Conservation (phyloP, 805 yeast genomes). For the Wickerhamiella spandovensis region DNA sequence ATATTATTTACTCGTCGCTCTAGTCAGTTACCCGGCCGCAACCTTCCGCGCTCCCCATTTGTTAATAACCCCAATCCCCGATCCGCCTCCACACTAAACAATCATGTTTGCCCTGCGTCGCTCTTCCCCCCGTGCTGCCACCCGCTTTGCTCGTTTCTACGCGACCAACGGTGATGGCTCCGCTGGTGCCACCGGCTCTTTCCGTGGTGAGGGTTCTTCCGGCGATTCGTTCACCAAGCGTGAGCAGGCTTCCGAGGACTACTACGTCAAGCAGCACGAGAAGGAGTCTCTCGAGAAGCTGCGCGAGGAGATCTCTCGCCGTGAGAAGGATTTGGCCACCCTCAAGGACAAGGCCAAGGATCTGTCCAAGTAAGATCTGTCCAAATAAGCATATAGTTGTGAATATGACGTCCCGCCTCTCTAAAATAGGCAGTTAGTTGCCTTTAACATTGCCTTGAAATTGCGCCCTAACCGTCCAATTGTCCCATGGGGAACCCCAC, state of each 20-base stretch:
- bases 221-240: slow-evolving; percentile 66
- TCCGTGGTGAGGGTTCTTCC: slow-evolving; percentile 43
- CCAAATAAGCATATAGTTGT: slow-evolving; percentile 1
- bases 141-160: slow-evolving; percentile 11
- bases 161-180: slow-evolving; percentile 8
- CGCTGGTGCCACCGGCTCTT: slow-evolving; percentile 37
- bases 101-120: slow-evolving; percentile 14
- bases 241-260: slow-evolving; percentile 88
- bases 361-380: slow-evolving; percentile 11
- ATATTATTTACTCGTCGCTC: background rate
- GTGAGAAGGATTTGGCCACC: slow-evolving; percentile 20
- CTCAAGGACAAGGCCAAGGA: slow-evolving; percentile 18
- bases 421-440: no score
- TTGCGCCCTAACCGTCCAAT: no score
- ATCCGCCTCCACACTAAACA: background rate
- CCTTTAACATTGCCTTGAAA: no score
- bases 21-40: background rate
- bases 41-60: background rate
- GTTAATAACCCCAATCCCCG: background rate
- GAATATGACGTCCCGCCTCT: background rate
- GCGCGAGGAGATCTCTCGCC: slow-evolving; percentile 19
- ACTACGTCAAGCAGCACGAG: slow-evolving; percentile 78
- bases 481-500: no score
- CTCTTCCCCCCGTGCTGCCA: slow-evolving; percentile 7
- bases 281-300: slow-evolving; percentile 64